Conservation (phyloP, 768 basidiomycete species). For the Cyclocybe aegerita region DNA sequence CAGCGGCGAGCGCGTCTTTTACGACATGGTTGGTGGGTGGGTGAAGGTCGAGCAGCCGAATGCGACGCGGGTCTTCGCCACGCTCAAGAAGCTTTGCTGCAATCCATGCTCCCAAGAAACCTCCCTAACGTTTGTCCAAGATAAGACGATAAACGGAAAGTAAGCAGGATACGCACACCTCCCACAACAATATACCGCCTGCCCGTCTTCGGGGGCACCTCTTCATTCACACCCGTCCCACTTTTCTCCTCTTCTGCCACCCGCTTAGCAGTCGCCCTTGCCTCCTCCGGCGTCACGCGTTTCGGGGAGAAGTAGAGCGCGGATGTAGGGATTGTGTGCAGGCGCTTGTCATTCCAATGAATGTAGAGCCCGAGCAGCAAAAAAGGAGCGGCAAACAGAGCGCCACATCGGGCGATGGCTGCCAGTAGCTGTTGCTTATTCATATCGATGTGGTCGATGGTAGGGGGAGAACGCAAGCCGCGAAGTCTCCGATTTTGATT, state of each 20-base stretch:
- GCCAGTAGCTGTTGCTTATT: not conserved
- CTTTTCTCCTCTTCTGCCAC: constrained; percentile 22
- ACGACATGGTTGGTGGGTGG: constrained; percentile 56
- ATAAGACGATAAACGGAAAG: not conserved
- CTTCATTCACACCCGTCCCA: constrained; percentile 33
- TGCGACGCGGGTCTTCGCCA: constrained; percentile 65
- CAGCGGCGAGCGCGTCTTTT: constrained; percentile 45
- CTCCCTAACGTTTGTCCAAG: constrained; percentile 42
- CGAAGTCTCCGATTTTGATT: too few relatives aligned
- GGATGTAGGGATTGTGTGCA: constrained; percentile 48
- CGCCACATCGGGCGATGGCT: constrained; percentile 5
- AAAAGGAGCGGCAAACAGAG: constrained; percentile 3
- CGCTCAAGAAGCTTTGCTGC: constrained; percentile 64
- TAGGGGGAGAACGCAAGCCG: too few relatives aligned
- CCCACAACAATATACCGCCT: constrained; percentile 76
- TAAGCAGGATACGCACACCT: constrained; percentile 47
- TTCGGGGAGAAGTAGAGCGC: constrained; percentile 50
- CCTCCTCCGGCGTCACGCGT: constrained; percentile 45
- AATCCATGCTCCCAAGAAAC: constrained; percentile 80
- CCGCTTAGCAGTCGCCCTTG: constrained; percentile 33
- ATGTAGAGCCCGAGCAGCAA: constrained; percentile 29
- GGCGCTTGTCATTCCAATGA: constrained; percentile 49
- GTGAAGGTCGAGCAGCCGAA: constrained; percentile 69
- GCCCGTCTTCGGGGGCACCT: constrained; percentile 68
- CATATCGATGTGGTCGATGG: too few relatives aligned